Conservation (phyloP, 139 green algal species). For the Ulvella scutata region DNA sequence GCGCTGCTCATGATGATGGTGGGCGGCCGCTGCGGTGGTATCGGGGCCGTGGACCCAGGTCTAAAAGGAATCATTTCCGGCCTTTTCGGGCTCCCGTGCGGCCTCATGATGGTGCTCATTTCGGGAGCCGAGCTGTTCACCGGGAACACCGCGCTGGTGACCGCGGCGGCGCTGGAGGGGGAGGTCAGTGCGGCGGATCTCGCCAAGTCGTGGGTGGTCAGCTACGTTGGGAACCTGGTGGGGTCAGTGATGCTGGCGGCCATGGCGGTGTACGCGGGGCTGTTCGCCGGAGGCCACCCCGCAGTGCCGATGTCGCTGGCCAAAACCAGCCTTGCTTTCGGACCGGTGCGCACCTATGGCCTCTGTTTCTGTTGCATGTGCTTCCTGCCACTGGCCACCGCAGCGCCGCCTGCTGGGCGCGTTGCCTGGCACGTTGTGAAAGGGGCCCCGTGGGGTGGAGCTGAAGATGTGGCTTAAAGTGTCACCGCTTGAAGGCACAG, state of each 20-base stretch:
- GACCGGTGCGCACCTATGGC: slow-evolving; percentile 9
- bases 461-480: neutral
- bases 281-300: slow-evolving; percentile 23
- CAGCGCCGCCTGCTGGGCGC: too few relatives aligned
- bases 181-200: slow-evolving; percentile 29
- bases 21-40: slow-evolving; percentile 30
- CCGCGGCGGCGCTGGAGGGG: slow-evolving; percentile 37
- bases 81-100: slow-evolving; percentile 38
- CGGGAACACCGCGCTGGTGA: slow-evolving; percentile 57
- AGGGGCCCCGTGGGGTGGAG: neutral
- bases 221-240: slow-evolving; percentile 70
- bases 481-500: neutral
- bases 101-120: slow-evolving; percentile 42
- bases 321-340: slow-evolving; percentile 24
- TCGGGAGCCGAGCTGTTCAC: slow-evolving; percentile 77
- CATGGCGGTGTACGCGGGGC: slow-evolving; percentile 33
- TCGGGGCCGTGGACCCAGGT: slow-evolving; percentile 37
- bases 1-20: slow-evolving; percentile 44
- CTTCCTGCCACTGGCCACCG: neutral
- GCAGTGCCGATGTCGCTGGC: slow-evolving; percentile 23
- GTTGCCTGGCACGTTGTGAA: neutral
- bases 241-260: slow-evolving; percentile 46
- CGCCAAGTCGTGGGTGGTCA: slow-evolving; percentile 48
- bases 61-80: slow-evolving; percentile 27
- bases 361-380: neutral